These are phyloP conservation scores for Digitaria exilis DNA, from an alignment of 202 grass and related monocot genomes.

Conservation along the genomic window DNA sequence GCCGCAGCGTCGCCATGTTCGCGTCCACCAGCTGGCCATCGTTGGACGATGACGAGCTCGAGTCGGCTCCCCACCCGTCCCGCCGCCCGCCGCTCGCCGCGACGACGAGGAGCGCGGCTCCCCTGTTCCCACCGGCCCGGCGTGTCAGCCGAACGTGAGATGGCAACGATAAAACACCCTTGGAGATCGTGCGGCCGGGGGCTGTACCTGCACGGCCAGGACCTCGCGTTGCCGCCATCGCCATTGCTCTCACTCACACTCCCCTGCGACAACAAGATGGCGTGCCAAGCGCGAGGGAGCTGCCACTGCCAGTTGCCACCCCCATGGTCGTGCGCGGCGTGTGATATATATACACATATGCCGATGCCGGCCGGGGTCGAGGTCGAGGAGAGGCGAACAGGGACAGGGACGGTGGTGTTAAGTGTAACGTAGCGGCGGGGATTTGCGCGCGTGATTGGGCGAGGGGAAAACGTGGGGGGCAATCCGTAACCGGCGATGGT, in stretches of 20 bases:
- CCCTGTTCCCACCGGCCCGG: background rate
- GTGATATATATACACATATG: slow-evolving; percentile 12
- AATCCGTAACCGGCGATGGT: background rate
- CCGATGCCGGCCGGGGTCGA: background rate
- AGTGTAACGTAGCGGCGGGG: background rate
- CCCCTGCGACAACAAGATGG: background rate
- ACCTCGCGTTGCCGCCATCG: slow-evolving; percentile 2
- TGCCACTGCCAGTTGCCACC: background rate
- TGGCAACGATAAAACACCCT: background rate
- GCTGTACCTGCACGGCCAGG: background rate
- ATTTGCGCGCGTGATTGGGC: slow-evolving; percentile 11
- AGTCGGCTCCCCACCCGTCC: slow-evolving; percentile 16
- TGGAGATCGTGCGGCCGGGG: background rate
- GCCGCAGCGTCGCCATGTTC: slow-evolving; percentile 60
- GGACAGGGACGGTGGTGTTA: background rate
- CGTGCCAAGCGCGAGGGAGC: background rate
- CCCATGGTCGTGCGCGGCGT: background rate
- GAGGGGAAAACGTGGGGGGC: slow-evolving; percentile 51
- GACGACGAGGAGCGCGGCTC: background rate
- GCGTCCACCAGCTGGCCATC: slow-evolving; percentile 51
- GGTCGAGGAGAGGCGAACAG: background rate
- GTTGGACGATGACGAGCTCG: slow-evolving; percentile 9
- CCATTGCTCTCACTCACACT: background rate
- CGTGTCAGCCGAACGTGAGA: background rate
- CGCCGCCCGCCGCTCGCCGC: slow-evolving; percentile 10